These are phyloP conservation scores for Paragyromitra xinjiangensis DNA, from an alignment of 495 filamentous ascomycete species.

Conservation along the genomic window DNA sequence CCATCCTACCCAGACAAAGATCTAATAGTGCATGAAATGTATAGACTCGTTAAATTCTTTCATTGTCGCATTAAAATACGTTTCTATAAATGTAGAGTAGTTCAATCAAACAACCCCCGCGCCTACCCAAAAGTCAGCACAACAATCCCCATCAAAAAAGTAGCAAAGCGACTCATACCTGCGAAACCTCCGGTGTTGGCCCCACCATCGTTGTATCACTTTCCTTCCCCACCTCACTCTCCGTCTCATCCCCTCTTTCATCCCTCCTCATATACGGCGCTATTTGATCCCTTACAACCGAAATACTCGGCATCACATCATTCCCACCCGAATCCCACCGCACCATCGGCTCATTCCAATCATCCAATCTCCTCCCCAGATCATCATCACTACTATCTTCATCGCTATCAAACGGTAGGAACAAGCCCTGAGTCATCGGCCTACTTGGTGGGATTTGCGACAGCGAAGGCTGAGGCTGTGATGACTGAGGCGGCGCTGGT, in stretches of 20 bases:
- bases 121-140: conserved; percentile 25
- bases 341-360: conserved; percentile 64
- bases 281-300: conserved; percentile 53
- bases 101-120: conserved; percentile 36
- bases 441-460: conserved; percentile 56
- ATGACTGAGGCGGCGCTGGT: conserved; percentile 47
- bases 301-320: conserved; percentile 29
- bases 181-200: conserved; percentile 65
- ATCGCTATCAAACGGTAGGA: conserved; percentile 76
- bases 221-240: conserved; percentile 36
- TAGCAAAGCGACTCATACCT: conserved; percentile 57
- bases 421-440: conserved; percentile 73
- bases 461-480: conserved; percentile 55
- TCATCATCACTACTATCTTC: conserved; percentile 71
- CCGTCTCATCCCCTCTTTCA: conserved; percentile 27
- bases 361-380: conserved; percentile 76
- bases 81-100: neutral
- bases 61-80: neutral
- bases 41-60: neutral
- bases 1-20: neutral
- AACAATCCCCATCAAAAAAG: neutral
- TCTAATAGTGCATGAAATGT: neutral
- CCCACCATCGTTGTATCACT: conserved; percentile 61
- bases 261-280: conserved; percentile 32
- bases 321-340: conserved; percentile 32